Evolutionary conservation across 805 yeast species (phyloP).

Genomic region (Candida vaughaniae): DNA sequence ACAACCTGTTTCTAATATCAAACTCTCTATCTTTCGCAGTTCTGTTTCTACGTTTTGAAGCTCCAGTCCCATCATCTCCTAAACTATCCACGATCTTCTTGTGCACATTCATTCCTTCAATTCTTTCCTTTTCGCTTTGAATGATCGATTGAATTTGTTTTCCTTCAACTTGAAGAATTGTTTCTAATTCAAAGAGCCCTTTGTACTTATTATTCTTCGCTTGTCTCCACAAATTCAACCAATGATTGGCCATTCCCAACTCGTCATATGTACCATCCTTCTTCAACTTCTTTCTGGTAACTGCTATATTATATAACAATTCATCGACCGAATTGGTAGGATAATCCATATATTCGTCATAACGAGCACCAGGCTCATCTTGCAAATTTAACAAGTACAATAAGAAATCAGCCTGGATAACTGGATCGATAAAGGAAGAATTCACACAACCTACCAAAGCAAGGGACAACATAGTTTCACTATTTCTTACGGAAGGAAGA

Average conservation of each 20-base stretch:
- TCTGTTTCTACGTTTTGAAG: slow-evolving; percentile 34
- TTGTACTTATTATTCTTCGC: slow-evolving; percentile 41
- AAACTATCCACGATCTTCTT: slow-evolving; percentile 30
- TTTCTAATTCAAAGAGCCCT: slow-evolving; percentile 36
- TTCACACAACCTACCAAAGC: slow-evolving; percentile 76
- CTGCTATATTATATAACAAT: slow-evolving; percentile 51
- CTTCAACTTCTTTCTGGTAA: slow-evolving; percentile 32
- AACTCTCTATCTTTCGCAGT: slow-evolving; percentile 45
- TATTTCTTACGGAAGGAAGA: slow-evolving; percentile 65
- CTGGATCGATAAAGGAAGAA: slow-evolving; percentile 71
- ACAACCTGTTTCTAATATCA: slow-evolving; percentile 38
- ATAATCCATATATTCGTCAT: slow-evolving; percentile 44
- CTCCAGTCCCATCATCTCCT: slow-evolving; percentile 40
- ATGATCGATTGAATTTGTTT: slow-evolving; percentile 22
- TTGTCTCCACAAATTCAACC: slow-evolving; percentile 61
- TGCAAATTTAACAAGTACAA: slow-evolving; percentile 70
- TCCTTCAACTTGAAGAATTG: slow-evolving; percentile 29
- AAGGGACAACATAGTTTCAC: slow-evolving; percentile 71
- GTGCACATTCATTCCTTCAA: slow-evolving; percentile 26
- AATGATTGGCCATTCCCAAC: slow-evolving; percentile 58
- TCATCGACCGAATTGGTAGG: slow-evolving; percentile 75
- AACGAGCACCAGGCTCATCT: slow-evolving; percentile 44
- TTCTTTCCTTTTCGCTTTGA: slow-evolving; percentile 29
- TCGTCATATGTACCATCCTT: slow-evolving; percentile 47
- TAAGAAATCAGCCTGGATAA: slow-evolving; percentile 81